These are phyloP conservation scores for Colletotrichum incanum DNA, from an alignment of 2,329 filamentous ascomycete species.

Conservation along the genomic window DNA sequence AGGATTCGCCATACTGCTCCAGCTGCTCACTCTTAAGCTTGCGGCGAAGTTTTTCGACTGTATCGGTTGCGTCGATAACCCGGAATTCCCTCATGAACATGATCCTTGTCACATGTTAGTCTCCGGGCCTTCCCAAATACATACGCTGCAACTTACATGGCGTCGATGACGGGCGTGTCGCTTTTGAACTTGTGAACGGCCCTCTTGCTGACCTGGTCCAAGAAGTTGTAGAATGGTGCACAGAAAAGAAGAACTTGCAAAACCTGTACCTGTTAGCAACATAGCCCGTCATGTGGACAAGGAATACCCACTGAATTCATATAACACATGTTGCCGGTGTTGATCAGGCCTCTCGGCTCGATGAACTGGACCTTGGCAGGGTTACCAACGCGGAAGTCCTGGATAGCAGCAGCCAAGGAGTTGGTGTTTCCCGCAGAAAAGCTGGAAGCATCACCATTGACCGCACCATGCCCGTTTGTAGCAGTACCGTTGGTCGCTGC, in stretches of 20 bases:
- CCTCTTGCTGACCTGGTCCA: conserved; percentile 88
- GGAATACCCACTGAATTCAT: conserved; percentile 91
- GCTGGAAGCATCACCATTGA: conserved; percentile 23
- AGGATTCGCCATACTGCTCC: conserved; percentile 91
- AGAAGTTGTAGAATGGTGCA: conserved; percentile 92
- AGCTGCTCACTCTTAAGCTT: conserved; percentile 86
- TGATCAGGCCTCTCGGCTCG: conserved; percentile 93
- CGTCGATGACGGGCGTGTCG: conserved; percentile 92
- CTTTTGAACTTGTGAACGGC: conserved; percentile 94
- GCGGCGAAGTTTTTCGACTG: conserved; percentile 80
- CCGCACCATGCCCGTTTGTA: conserved; percentile 36
- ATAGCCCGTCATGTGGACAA: not conserved
- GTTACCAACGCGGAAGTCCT: conserved; percentile 78
- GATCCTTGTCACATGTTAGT: conserved; percentile 71
- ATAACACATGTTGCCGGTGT: conserved; percentile 99
- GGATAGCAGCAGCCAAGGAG: conserved; percentile 84
- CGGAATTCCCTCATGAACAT: conserved; percentile 96
- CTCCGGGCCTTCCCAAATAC: not conserved
- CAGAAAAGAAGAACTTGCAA: conserved; percentile 96
- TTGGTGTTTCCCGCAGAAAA: conserved; percentile 49
- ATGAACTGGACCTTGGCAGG: conserved; percentile 83
- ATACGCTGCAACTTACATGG: conserved; percentile 77
- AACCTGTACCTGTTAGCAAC: conserved; percentile 70
- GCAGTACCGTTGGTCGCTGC: conserved; percentile 42
- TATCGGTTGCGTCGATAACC: conserved; percentile 83